Evolutionary conservation across 768 basidiomycete species (phyloP).

Genomic region (Termitomyces sp.): DNA sequence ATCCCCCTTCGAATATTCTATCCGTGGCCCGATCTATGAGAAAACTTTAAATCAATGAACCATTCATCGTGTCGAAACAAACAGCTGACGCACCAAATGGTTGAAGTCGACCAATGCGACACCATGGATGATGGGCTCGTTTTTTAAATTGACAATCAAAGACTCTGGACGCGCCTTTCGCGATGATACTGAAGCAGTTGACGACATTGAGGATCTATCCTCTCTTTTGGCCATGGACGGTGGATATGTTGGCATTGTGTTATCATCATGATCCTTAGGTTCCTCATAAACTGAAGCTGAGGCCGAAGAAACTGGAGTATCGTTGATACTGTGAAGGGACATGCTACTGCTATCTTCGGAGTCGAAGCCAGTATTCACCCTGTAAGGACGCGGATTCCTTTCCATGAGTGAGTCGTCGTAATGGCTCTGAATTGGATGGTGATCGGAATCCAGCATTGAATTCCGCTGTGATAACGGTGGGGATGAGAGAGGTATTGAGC

Average conservation of each 20-base stretch:
- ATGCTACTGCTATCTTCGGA: conserved; percentile 53
- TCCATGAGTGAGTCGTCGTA: conserved; percentile 24
- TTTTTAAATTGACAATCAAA: conserved; percentile 55
- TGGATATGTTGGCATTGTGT: conserved; percentile 49
- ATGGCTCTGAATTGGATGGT: conserved; percentile 9
- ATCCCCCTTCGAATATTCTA: conserved; percentile 78
- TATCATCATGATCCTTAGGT: conserved; percentile 25
- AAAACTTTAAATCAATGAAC: background rate
- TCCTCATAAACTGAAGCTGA: conserved; percentile 42
- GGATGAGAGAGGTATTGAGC: conserved; percentile 71
- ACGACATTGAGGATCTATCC: conserved; percentile 53
- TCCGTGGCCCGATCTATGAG: conserved; percentile 82
- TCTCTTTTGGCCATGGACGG: conserved; percentile 40
- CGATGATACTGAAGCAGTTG: conserved; percentile 60
- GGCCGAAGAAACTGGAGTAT: conserved; percentile 48
- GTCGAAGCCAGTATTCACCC: conserved; percentile 47
- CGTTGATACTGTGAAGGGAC: conserved; percentile 37
- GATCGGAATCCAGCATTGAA: conserved; percentile 19
- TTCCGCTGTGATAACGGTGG: conserved; percentile 49
- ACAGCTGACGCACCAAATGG: conserved; percentile 61
- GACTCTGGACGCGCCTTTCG: conserved; percentile 78
- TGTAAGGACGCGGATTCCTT: conserved; percentile 40
- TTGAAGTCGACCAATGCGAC: conserved; percentile 95
- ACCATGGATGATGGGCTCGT: conserved; percentile 69
- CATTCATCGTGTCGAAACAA: background rate